Evolutionary conservation across 75 land plant genomes (phyloP), one percentile per base, ranked within the genome.

Genomic region (Selaginella moellendorffii): DNA sequence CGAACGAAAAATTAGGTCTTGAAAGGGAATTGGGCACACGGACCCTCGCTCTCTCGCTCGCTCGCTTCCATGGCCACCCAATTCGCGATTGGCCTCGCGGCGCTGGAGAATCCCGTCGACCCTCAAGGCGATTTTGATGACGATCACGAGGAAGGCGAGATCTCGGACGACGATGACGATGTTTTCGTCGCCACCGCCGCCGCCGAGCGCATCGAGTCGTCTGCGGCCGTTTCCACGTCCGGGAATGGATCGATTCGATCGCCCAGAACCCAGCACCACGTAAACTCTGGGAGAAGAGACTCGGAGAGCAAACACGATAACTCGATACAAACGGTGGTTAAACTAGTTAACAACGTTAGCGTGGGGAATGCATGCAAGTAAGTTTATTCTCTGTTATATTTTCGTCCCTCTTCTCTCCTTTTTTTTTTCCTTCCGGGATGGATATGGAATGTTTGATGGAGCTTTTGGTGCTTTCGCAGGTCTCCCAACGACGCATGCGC

Each of bases 131-230:
- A n/a, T n/a, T n/a, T n/a, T n/a, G n/a, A n/a, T n/a, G 76, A 74
- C 52, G 76, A 74, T 30, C 72, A 69, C 5, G 76, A 74, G 61
- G 76, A 74, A 42, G 76, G 76, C 21, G 76, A 74, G 27, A 70
- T 74, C 27, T 73, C 71, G 0, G 76, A 74, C 22, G 62, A 73
- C 20, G 66, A 74, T 14, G 9, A 27, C 58, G 65, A 62, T 0
- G 28, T 26, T 26, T 24, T 27, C 18, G 8, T 2, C 19, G 68
- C 14, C 10, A 24, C 19, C n/a, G 17, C 63, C 25, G 63, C 2
- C 58, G 22, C 18, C 29, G 26, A 62, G 2, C 63, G 17, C 2
- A 14, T 62, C 17, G 2, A 24, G 14, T 2, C 28, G 17, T 27
- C 23, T 22, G 2, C 27, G 5, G 27, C 19, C 59, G 2, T 17